phyloP scores from a whole-genome alignment of 2,329 filamentous ascomycete species.

The Claviceps pazoutovae region DNA sequence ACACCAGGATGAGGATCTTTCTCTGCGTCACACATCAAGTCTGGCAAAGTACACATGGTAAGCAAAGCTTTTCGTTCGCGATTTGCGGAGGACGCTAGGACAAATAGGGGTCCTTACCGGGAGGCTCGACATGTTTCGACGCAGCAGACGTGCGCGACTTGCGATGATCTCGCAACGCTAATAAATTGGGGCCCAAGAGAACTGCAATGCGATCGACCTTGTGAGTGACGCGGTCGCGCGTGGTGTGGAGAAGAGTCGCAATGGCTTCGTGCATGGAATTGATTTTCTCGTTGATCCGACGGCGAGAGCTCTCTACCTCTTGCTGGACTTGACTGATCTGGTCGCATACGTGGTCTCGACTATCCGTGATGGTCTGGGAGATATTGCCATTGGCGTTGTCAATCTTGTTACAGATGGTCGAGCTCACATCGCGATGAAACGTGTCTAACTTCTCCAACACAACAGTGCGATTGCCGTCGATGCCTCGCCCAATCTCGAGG shows the following conservation, averaged over 20 bases:
- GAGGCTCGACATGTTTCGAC: not conserved
- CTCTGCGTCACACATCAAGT: not conserved
- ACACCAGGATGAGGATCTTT: not conserved
- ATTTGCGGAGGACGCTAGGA: not conserved
- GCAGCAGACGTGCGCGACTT: not conserved
- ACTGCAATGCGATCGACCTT: not conserved
- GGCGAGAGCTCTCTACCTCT: slow-evolving; percentile 2
- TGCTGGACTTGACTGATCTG: not conserved
- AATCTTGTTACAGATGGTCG: not conserved
- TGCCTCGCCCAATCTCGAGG: not conserved
- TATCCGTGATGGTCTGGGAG: not conserved
- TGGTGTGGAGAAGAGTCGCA: not conserved
- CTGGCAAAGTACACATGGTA: not conserved
- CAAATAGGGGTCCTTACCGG: not conserved
- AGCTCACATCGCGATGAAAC: not conserved
- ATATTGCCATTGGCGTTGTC: slow-evolving; percentile 1
- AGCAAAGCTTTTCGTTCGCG: not conserved
- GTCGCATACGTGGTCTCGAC: not conserved
- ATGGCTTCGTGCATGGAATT: slow-evolving; percentile 2
- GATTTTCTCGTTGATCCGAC: slow-evolving; percentile 2
- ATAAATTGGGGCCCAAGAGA: not conserved
- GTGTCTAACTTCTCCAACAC: not conserved
- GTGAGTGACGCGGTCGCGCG: not conserved
- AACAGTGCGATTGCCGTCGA: not conserved
- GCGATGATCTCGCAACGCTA: not conserved